These are phyloP conservation scores for Dothistroma pini DNA, from an alignment of 2,329 filamentous ascomycete species.

Conservation along the genomic window DNA sequence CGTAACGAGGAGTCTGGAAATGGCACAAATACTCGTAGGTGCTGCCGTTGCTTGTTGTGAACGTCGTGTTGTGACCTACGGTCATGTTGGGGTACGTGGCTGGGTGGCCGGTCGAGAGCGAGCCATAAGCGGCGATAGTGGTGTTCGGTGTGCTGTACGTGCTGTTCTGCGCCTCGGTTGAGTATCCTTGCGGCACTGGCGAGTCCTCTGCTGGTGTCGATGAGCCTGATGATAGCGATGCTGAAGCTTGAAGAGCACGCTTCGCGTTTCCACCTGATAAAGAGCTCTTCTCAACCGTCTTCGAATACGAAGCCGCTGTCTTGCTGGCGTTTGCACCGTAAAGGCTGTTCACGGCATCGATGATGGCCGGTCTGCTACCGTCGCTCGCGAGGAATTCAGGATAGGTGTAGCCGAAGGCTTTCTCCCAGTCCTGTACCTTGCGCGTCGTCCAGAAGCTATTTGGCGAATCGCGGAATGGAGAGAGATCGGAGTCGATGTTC, in stretches of 20 bases:
- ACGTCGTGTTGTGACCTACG: constrained; percentile 5
- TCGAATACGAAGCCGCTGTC: constrained; percentile 14
- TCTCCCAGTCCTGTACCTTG: constrained; percentile 59
- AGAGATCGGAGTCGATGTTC: constrained; percentile 27
- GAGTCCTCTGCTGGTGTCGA: background rate
- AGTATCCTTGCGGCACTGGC: background rate
- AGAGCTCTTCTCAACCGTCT: constrained; percentile 8
- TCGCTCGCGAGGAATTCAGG: constrained; percentile 55
- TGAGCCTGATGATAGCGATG: background rate
- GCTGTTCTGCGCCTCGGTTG: background rate
- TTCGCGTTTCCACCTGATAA: background rate
- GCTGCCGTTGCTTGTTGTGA: constrained; percentile 37
- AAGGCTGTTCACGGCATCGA: constrained; percentile 47
- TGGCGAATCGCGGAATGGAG: constrained; percentile 60
- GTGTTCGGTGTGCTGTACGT: background rate
- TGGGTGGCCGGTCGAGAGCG: constrained; percentile 5
- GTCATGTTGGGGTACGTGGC: constrained; percentile 3
- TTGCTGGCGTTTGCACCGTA: constrained; percentile 46
- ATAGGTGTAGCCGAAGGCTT: constrained; percentile 70
- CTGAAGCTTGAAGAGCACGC: constrained; percentile 6
- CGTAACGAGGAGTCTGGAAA: constrained; percentile 58
- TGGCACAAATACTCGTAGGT: constrained; percentile 67
- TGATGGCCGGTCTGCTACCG: constrained; percentile 50
- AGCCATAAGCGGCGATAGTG: background rate
- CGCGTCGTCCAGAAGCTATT: constrained; percentile 66